Percentiles rank a stretch among this genome's conserved stretches.
phyloP scores from a whole-genome alignment of 2,329 filamentous ascomycete genomes.

The Alternaria dauci region DNA sequence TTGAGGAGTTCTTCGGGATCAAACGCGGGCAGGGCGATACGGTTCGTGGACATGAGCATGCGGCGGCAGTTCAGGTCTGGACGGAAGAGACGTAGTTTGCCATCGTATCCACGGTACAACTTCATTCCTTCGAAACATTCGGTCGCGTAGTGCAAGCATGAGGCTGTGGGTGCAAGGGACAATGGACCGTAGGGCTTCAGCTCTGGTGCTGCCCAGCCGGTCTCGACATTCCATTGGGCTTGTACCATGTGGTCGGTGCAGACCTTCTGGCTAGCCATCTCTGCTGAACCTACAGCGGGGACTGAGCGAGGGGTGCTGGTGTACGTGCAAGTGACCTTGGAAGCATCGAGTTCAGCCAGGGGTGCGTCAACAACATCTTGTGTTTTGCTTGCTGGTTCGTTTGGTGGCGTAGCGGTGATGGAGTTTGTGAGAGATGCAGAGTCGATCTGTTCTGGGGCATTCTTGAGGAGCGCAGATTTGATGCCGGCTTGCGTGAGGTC shows the following conservation, averaged over 20 bases:
- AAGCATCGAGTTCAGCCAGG: slow-evolving; percentile 55
- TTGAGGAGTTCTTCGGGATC: slow-evolving; percentile 74
- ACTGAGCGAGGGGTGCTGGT: slow-evolving; percentile 54
- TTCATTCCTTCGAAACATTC: slow-evolving; percentile 92
- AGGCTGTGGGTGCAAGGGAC: slow-evolving; percentile 80
- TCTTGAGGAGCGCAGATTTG: slow-evolving; percentile 39
- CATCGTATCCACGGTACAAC: slow-evolving; percentile 72
- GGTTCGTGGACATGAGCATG: slow-evolving; percentile 62
- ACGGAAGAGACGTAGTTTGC: slow-evolving; percentile 79
- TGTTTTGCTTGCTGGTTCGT: slow-evolving; percentile 24
- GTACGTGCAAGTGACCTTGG: slow-evolving; percentile 52
- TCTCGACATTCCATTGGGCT: slow-evolving; percentile 68
- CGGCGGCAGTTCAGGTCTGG: slow-evolving; percentile 75
- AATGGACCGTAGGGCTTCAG: slow-evolving; percentile 81
- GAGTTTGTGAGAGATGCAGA: slow-evolving; percentile 34
- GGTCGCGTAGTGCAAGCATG: slow-evolving; percentile 85
- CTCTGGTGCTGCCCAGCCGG: slow-evolving; percentile 77
- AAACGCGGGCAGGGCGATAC: slow-evolving; percentile 80
- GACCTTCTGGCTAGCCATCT: slow-evolving; percentile 52
- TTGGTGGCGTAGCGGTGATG: slow-evolving; percentile 36
- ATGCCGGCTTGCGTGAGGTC: slow-evolving; percentile 47
- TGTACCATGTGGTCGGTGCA: slow-evolving; percentile 91
- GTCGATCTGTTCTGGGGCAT: slow-evolving; percentile 42
- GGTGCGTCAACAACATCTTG: slow-evolving; percentile 27
- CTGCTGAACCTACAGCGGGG: slow-evolving; percentile 52